Conservation (phyloP, 169 alveolate genomes). For the Cryptosporidium muris region DNA sequence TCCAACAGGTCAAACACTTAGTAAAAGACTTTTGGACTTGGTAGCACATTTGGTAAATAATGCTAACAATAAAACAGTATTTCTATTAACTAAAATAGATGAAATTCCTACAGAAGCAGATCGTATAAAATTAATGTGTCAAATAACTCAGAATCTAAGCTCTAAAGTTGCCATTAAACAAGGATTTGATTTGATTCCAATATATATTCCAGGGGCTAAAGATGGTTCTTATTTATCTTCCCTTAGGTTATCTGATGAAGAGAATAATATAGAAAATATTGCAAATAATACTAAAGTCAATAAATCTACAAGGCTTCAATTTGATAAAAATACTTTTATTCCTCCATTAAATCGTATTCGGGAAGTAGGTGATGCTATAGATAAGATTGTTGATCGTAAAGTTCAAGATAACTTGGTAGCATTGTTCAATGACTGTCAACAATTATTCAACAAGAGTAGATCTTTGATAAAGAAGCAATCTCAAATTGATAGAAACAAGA, state of each 20-base stretch:
- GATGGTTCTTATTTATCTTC: slow-evolving; percentile 63
- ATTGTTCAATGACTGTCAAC: slow-evolving; percentile 4
- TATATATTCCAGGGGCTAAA: slow-evolving; percentile 73
- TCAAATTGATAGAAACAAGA: slow-evolving; percentile 24
- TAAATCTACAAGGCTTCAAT: neutral
- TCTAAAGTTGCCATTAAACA: slow-evolving; percentile 70
- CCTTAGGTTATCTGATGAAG: neutral
- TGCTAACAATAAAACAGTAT: slow-evolving; percentile 72
- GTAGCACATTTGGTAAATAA: slow-evolving; percentile 73
- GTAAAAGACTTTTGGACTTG: slow-evolving; percentile 77
- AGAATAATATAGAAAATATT: neutral
- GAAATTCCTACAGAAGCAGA: slow-evolving; percentile 77
- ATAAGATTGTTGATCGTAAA: slow-evolving; percentile 33
- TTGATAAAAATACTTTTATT: neutral
- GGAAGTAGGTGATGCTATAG: slow-evolving; percentile 27
- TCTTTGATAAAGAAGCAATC: slow-evolving; percentile 16
- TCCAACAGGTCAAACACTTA: slow-evolving; percentile 80
- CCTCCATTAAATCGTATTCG: slow-evolving; percentile 40
- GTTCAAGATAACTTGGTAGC: slow-evolving; percentile 35
- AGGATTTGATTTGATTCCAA: slow-evolving; percentile 74
- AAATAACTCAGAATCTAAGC: slow-evolving; percentile 73
- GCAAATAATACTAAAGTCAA: neutral
- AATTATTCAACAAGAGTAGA: slow-evolving; percentile 4
- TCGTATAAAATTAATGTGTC: slow-evolving; percentile 73
- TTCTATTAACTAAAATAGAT: slow-evolving; percentile 76